Evolutionary conservation across 1,139 yeast genomes (phyloP), one percentile per base, ranked within the genome.

Genomic region (Geotrichum cucujoidarum): DNA sequence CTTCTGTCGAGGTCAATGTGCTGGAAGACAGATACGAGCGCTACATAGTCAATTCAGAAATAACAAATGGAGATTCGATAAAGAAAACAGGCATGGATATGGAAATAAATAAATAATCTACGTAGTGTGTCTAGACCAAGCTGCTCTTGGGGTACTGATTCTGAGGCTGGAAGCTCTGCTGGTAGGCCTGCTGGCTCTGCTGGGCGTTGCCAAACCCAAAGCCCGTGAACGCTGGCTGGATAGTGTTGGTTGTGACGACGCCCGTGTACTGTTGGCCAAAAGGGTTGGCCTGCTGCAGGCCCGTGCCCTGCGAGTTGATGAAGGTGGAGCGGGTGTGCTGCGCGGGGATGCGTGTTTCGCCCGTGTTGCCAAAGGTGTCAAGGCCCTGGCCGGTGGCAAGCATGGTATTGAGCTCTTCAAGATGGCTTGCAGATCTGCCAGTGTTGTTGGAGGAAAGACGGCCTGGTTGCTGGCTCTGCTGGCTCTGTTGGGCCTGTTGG

Each of bases 291-390:
- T n/a, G 35, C 3, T 11, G 35, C 36, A 27, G 61, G 63, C 27
- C 97, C 2, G 95, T 85, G 56, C 95, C 95, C 56, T 83, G 82
- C 16, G 96, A 85, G 66, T 86, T 88, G 60, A 90, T 76, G 63
- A 88, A 89, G 17, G 79, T 82, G 8, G 92, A 80, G 57, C 78
- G 80, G 1, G 97, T 90, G 65, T 86, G 95, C 62, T 92, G 97
- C 47, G 95, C 95, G 11, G 97, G 95, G 51, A 92, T 78, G 69
- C 97, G 81, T 27, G 83, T 69, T 16, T 83, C 85, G 47, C 98
- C 98, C 4, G 87, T 82, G 66, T 92, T 92, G 67, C 98, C 98
- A 66, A 87, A 92, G 0, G 97, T 90, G 67, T 92, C 98, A 50
- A 89, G 72, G 22, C 97, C 97, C 0, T 95, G 86, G 31, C 96